These are phyloP conservation scores for Collybia mongolica DNA, from an alignment of 768 basidiomycete genomes.

Conservation along the genomic window DNA sequence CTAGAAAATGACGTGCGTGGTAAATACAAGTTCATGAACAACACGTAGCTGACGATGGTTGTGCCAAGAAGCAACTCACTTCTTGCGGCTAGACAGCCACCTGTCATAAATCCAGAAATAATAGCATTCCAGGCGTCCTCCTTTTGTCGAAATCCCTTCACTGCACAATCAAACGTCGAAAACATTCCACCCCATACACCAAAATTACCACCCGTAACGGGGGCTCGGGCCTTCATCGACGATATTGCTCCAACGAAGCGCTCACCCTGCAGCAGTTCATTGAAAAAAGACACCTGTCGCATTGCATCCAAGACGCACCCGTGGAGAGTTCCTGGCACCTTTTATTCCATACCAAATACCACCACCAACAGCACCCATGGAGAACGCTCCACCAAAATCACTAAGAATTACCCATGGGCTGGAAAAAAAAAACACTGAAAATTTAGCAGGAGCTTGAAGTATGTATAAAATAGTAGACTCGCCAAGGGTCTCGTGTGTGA, in stretches of 20 bases:
- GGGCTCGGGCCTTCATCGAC: conserved; percentile 96
- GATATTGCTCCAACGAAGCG: conserved; percentile 91
- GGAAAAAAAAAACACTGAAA: neutral
- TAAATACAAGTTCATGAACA: neutral
- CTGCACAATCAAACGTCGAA: conserved; percentile 96
- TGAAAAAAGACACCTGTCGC: neutral
- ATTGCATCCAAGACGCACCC: conserved; percentile 49
- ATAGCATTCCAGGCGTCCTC: conserved; percentile 99
- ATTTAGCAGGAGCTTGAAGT: neutral
- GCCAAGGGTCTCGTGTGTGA: conserved; percentile 95
- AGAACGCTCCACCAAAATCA: conserved; percentile 96
- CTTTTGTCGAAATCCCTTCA: conserved; percentile 95
- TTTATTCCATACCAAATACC: conserved; percentile 99
- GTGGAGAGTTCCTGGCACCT: conserved; percentile 93
- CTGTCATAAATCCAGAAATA: conserved; percentile 97
- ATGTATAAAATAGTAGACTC: conserved; percentile 13
- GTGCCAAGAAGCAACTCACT: conserved; percentile 53
- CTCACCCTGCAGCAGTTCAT: conserved; percentile 64
- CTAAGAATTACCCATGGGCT: conserved; percentile 99
- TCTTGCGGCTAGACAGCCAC: conserved; percentile 91
- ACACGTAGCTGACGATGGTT: too few relatives aligned
- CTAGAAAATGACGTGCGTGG: conserved; percentile 37
- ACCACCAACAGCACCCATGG: conserved; percentile 97
- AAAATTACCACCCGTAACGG: conserved; percentile 97
- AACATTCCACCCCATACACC: conserved; percentile 98